A percentile compares a stretch with the other conserved stretches of the same genome.
These are phyloP conservation scores for Pelargonium fulgidum DNA, from an alignment of 441 rosid genomes.

Conservation along the genomic window DNA sequence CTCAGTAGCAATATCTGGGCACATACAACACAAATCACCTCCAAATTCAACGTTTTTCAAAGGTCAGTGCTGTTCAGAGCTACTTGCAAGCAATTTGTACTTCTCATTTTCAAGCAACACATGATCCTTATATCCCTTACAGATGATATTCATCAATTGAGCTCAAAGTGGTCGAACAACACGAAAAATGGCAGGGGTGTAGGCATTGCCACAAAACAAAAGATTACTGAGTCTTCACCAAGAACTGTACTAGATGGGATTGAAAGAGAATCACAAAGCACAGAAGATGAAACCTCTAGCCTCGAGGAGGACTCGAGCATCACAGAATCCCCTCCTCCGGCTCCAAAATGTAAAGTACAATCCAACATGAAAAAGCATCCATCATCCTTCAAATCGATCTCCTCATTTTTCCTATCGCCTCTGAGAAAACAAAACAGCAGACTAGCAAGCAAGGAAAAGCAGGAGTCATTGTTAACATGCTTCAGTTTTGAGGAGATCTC, in stretches of 20 bases:
- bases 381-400: slow-evolving; percentile 44
- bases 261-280: slow-evolving; percentile 45
- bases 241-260: slow-evolving; percentile 44
- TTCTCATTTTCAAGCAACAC: background rate
- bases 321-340: slow-evolving; percentile 34
- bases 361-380: slow-evolving; percentile 30
- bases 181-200: slow-evolving; percentile 3
- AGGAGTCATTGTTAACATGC: slow-evolving; percentile 50
- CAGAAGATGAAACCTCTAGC: slow-evolving; percentile 55
- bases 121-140: background rate
- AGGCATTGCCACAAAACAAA: slow-evolving; percentile 17
- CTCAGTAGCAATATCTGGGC: slow-evolving; percentile 43
- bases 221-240: slow-evolving; percentile 40
- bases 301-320: slow-evolving; percentile 36
- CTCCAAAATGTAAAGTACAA: slow-evolving; percentile 26
- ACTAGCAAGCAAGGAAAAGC: slow-evolving; percentile 32
- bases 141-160: slow-evolving; percentile 27
- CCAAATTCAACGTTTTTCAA: slow-evolving; percentile 28
- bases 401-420: slow-evolving; percentile 48
- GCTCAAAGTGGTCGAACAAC: slow-evolving; percentile 28
- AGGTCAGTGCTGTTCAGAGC: slow-evolving; percentile 31
- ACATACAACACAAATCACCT: slow-evolving; percentile 23
- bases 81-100: background rate
- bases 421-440: slow-evolving; percentile 39
- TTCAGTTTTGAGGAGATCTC: slow-evolving; percentile 69